phyloP scores from a whole-genome alignment of 2,329 filamentous ascomycete genomes.

The Aspergillus sp. region DNA sequence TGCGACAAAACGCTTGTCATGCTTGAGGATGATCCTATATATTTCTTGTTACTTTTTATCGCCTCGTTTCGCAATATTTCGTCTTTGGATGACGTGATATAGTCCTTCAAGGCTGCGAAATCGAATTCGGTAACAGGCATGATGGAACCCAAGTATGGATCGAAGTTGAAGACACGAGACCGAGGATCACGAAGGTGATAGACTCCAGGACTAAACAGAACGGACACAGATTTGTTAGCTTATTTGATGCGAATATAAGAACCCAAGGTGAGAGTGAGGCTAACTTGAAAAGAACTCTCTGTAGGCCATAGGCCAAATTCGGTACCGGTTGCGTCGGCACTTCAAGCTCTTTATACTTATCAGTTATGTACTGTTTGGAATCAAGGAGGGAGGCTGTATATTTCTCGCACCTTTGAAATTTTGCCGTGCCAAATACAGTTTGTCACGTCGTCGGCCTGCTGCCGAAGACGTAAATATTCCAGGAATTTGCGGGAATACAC shows the following conservation, averaged over 20 bases:
- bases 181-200: constrained; percentile 88
- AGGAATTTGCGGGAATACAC: background rate
- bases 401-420: background rate
- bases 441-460: background rate
- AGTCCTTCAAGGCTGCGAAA: constrained; percentile 79
- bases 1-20: constrained; percentile 87
- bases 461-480: background rate
- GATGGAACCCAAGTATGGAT: constrained; percentile 87
- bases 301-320: constrained; percentile 69
- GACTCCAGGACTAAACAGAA: constrained; percentile 63
- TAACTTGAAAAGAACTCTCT: constrained; percentile 88
- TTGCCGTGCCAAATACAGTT: background rate
- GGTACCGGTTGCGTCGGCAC: constrained; percentile 58
- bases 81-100: constrained; percentile 90
- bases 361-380: background rate
- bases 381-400: background rate
- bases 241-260: background rate
- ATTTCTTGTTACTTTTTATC: constrained; percentile 67
- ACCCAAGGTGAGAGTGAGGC: constrained; percentile 14
- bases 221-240: background rate
- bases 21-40: constrained; percentile 93
- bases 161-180: constrained; percentile 91
- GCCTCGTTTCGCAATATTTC: constrained; percentile 68
- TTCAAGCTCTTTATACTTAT: constrained; percentile 32
- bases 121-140: constrained; percentile 95